Evolutionary conservation across 1,139 yeast genomes (phyloP).

Genomic region (Geotrichum restrictum): DNA sequence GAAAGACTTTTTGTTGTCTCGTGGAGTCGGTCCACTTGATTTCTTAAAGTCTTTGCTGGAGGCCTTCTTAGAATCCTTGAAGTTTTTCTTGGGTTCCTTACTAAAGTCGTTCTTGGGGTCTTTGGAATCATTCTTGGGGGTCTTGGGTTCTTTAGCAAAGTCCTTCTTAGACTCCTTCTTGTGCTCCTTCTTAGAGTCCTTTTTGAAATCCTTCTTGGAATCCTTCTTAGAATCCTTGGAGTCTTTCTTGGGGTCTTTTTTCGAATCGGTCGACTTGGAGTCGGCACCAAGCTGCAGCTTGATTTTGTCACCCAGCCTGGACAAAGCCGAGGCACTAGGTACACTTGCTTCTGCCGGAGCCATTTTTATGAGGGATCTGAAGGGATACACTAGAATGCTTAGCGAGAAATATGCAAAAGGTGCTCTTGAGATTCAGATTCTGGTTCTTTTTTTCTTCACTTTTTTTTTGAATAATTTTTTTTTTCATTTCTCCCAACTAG

Average conservation of each 20-base stretch:
- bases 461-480: neutral
- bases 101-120: constrained; percentile 32
- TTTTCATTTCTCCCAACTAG: constrained; percentile 11
- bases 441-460: neutral
- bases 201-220: constrained; percentile 11
- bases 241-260: constrained; percentile 19
- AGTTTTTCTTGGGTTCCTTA: constrained; percentile 20
- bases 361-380: neutral
- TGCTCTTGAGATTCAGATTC: neutral
- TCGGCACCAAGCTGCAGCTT: constrained; percentile 27
- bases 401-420: neutral
- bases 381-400: no score
- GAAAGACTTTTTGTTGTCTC: constrained; percentile 22
- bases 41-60: constrained; percentile 8
- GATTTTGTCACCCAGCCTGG: constrained; percentile 35
- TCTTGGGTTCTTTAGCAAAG: constrained; percentile 21
- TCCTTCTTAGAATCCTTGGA: constrained; percentile 33
- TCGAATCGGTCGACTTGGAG: constrained; percentile 14
- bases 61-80: constrained; percentile 33
- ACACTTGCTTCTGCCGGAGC: constrained; percentile 6
- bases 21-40: no score
- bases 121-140: constrained; percentile 23
- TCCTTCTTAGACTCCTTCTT: neutral
- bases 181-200: constrained; percentile 19
- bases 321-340: constrained; percentile 27